phyloP scores from a whole-genome alignment of 345 rosid genomes.

The Nephelium lappaceum region DNA sequence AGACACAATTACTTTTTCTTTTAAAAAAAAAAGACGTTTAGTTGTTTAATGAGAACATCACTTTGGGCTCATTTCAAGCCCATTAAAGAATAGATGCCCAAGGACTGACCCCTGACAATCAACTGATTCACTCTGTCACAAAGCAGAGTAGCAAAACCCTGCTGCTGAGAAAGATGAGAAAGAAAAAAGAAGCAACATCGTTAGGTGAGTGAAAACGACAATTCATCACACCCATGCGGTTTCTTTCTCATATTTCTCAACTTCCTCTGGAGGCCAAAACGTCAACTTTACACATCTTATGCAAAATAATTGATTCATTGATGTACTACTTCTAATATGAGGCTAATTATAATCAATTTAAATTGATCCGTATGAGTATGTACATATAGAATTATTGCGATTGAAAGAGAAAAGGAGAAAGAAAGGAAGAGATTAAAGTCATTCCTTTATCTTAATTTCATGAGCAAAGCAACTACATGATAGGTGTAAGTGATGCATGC shows the following conservation, averaged over 20 bases:
- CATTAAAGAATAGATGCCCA: too few relatives aligned
- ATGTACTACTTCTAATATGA: too few relatives aligned
- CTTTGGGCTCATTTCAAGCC: neutral
- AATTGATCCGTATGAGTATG: neutral
- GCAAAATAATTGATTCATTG: neutral
- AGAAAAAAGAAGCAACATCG: neutral
- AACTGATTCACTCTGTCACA: neutral
- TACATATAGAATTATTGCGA: neutral
- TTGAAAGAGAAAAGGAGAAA: neutral
- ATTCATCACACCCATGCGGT: neutral
- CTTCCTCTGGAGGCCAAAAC: neutral
- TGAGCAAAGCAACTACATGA: conserved; percentile 37
- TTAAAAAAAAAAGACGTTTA: too few relatives aligned
- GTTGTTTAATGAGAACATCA: neutral
- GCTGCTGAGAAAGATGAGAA: neutral
- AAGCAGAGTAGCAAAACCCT: neutral
- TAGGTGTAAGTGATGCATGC: conserved; percentile 80
- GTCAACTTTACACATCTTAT: neutral
- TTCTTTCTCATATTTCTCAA: conserved; percentile 3
- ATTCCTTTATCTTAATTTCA: conserved; percentile 22
- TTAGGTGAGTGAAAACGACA: neutral
- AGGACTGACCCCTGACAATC: neutral
- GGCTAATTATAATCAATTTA: too few relatives aligned
- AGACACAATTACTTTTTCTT: too few relatives aligned
- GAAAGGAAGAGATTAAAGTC: neutral